Conservation (phyloP, 257 asterid species). For the Solanum appendiculatum region DNA sequence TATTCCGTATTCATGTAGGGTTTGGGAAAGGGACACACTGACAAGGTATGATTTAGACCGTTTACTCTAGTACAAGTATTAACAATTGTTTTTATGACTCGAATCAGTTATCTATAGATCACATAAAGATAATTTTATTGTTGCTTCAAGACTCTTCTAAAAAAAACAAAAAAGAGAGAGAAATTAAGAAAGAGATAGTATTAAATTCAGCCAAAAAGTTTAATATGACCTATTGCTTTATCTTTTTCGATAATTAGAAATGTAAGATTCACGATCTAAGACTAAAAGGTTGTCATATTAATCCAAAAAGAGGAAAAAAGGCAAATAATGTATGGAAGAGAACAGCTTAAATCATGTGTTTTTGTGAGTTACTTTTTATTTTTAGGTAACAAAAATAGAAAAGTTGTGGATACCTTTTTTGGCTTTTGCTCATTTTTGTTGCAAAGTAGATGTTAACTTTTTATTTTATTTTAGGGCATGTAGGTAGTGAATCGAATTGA, state of each 20-base stretch:
- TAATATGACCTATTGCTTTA: neutral
- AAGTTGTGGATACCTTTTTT: neutral
- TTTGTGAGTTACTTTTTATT: neutral
- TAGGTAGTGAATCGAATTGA: fast-evolving
- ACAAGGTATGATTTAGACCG: fast-evolving
- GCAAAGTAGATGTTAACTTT: neutral
- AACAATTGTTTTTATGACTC: neutral
- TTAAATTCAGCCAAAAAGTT: neutral
- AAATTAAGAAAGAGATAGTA: neutral
- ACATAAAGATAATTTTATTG: neutral
- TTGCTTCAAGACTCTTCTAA: neutral
- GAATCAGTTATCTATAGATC: neutral
- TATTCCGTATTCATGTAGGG: neutral
- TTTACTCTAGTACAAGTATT: neutral
- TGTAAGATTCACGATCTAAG: neutral
- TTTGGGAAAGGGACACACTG: fast-evolving
- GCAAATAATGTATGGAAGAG: neutral
- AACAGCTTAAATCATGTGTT: neutral
- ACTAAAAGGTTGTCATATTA: neutral
- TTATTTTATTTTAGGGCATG: neutral
- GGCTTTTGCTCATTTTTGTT: neutral
- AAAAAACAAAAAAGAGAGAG: neutral
- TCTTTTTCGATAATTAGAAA: neutral
- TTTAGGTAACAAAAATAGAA: neutral
- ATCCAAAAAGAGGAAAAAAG: neutral